These are phyloP conservation scores for Aspergillus sp. DNA, from an alignment of 2,329 filamentous ascomycete species.

Conservation along the genomic window DNA sequence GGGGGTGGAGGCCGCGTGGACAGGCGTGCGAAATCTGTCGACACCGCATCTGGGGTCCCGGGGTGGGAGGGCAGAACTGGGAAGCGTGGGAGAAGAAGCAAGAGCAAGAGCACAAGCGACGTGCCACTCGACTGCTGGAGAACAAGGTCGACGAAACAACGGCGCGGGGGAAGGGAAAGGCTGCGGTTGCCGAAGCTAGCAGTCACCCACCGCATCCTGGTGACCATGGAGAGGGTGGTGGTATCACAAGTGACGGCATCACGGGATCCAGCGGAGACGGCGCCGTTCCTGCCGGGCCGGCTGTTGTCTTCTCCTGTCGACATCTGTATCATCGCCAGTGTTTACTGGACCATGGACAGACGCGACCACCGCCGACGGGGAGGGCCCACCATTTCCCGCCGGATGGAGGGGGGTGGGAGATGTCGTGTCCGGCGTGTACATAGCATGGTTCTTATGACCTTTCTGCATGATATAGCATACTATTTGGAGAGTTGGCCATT, in stretches of 20 bases:
- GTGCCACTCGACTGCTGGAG: constrained; percentile 20
- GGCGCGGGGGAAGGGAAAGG: constrained; percentile 32
- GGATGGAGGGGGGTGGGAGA: constrained; percentile 19
- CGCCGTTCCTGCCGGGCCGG: constrained; percentile 15
- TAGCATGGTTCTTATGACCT: constrained; percentile 10
- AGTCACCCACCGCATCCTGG: constrained; percentile 9
- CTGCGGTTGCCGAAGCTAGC: constrained; percentile 13
- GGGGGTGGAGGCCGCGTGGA: constrained; percentile 79
- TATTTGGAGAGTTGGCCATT: neutral
- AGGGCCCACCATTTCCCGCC: constrained; percentile 10
- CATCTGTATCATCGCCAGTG: constrained; percentile 41
- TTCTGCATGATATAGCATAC: neutral
- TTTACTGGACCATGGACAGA: constrained; percentile 22
- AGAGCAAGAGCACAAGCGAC: constrained; percentile 22
- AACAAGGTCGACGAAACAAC: constrained; percentile 17
- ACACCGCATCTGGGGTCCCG: constrained; percentile 77
- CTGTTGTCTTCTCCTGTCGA: constrained; percentile 41
- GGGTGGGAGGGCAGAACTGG: constrained; percentile 66
- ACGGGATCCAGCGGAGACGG: neutral
- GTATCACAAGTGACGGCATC: neutral
- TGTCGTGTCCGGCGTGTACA: constrained; percentile 31
- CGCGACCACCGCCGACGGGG: too few species aligned
- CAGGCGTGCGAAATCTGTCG: constrained; percentile 84
- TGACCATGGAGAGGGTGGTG: constrained; percentile 6
- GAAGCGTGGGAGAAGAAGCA: constrained; percentile 65